phyloP scores from a whole-genome alignment of 108 stramenopile genomes.

The Nannochloropsis salina region DNA sequence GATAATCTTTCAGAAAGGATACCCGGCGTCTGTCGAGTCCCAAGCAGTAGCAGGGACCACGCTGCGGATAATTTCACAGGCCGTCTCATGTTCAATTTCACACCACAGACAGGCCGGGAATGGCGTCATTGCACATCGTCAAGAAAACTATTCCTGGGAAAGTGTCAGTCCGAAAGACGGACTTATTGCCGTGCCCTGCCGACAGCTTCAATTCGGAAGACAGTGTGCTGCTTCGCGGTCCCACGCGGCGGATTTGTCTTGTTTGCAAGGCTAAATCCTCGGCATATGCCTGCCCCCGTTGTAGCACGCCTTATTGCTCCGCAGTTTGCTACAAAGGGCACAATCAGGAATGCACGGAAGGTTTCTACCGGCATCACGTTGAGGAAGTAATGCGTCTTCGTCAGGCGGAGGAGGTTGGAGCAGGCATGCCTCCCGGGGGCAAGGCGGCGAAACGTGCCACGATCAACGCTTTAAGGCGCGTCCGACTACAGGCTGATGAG shows the following conservation, averaged over 20 bases:
- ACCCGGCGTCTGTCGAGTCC: not conserved
- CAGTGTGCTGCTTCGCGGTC: not conserved
- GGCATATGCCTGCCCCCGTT: not conserved
- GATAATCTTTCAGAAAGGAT: not conserved
- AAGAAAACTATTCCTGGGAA: not conserved
- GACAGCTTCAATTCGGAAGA: not conserved
- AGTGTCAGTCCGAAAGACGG: not conserved
- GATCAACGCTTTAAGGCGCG: not conserved
- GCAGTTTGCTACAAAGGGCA: not conserved
- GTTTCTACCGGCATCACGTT: not conserved
- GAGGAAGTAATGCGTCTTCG: not conserved
- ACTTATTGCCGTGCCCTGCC: not conserved
- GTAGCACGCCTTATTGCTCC: slow-evolving; percentile 8
- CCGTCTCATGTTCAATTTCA: no score
- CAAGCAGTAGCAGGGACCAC: no score
- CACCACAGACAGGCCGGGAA: not conserved
- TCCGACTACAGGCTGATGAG: not conserved
- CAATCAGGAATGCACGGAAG: not conserved
- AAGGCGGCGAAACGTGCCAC: not conserved
- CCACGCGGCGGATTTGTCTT: not conserved
- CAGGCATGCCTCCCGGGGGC: not conserved
- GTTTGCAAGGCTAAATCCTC: not conserved
- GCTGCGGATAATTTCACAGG: no score
- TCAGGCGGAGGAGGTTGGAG: slow-evolving; percentile 8
- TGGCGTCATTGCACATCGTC: not conserved